Base-by-base conservation (phyloP, 2,329 filamentous ascomycete species). In the Pestalotiopsis sp. region DNA sequence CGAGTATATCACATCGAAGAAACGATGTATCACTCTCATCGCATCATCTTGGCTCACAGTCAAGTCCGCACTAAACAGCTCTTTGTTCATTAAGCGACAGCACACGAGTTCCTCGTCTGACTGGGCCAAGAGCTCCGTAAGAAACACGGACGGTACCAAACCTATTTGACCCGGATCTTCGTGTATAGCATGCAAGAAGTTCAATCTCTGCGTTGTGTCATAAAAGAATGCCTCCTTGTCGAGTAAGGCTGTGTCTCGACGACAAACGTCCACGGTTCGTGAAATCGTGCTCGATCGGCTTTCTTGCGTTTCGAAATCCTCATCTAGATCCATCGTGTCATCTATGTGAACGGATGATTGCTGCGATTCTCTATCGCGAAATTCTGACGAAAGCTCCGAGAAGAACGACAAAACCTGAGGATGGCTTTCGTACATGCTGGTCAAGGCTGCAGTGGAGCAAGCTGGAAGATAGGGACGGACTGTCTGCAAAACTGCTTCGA, bases 311-410 rank as follows among this genome's bases (percentile, higher is more conserved):
- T 89, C 87, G 67, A 91, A 90, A 2, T 87, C 87, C 13, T 87
- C 84, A 73, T 94, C 92, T 4, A 94, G 75, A 67, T 93, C 90
- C 89, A 93, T 91, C 5, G 84, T 76, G 72, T 91, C 89, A 2
- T 81, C 72, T 11, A 83, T 80, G 4, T 82, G 74, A 9, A 73
- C 72, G 1, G 78, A 78, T 0, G 76, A 76, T 63, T 81, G 80
- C 31, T 77, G 78, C 5, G 71, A 66, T 9, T 75, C 70, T 62
- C 76, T 78, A 17, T 81, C 78, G 60, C 73, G 76, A 60, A 81
- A 73, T 39, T 73, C 73, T 25, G 69, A 72, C 2, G 78, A 84
- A 2, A 88, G 69, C 12, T 79, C 82, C 2, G 78, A 74, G 14
- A 87, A 76, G 3, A 89, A 73, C 5, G 74, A 78, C 31, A 88